Evolutionary conservation across 202 grass and related monocot genomes (phyloP).

Genomic region (Zizania palustris): DNA sequence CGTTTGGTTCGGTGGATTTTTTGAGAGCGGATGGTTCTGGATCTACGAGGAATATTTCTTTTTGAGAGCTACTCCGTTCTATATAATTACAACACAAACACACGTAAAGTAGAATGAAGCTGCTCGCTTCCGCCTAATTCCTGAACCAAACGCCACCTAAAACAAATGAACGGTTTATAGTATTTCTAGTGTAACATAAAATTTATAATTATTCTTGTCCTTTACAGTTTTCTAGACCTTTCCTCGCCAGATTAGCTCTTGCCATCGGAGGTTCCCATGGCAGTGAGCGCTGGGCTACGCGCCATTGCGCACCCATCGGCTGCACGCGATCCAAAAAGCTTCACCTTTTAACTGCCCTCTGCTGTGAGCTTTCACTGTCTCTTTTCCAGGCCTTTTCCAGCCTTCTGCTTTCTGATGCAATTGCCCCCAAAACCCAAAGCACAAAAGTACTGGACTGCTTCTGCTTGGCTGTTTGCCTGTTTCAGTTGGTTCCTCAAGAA

Average conservation of each 20-base stretch:
- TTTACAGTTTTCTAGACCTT: background rate
- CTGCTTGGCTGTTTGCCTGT: background rate
- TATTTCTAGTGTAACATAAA: too few relatives aligned
- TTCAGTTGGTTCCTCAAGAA: background rate
- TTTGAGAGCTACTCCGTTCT: too few relatives aligned
- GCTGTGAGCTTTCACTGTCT: background rate
- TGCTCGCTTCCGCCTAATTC: too few relatives aligned
- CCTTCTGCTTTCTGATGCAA: background rate
- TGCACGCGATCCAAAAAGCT: conserved; percentile 15
- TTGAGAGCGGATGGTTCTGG: too few relatives aligned
- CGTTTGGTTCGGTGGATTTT: too few relatives aligned
- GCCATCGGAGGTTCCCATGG: background rate
- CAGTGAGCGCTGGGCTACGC: background rate
- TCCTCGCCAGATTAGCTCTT: background rate
- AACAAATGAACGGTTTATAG: too few relatives aligned
- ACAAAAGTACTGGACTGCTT: too few relatives aligned
- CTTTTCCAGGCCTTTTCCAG: conserved; percentile 23
- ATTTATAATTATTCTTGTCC: too few relatives aligned
- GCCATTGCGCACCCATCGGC: background rate
- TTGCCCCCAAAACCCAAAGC: background rate
- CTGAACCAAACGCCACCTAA: too few relatives aligned
- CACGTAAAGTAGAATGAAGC: too few relatives aligned
- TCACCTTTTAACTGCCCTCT: background rate
- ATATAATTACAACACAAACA: too few relatives aligned
- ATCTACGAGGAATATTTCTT: too few relatives aligned